These are phyloP conservation scores for Endocalyx cinctus DNA, from an alignment of 2,329 filamentous ascomycete genomes.

Conservation along the genomic window DNA sequence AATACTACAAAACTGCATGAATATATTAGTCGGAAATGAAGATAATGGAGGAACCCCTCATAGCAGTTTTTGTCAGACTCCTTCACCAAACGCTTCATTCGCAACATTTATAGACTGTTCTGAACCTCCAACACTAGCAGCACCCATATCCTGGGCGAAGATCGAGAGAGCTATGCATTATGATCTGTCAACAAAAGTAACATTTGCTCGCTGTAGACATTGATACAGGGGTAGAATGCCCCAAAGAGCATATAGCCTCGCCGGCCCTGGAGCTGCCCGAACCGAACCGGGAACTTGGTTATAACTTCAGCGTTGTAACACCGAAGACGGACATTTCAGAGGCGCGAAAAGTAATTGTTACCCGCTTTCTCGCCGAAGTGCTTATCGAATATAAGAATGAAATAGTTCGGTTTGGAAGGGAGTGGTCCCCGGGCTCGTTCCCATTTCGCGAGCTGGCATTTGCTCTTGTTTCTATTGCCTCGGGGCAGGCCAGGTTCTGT, in stretches of 20 bases:
- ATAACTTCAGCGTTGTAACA: too few species aligned
- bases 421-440: slow-evolving; percentile 6
- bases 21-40: neutral
- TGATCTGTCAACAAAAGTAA: neutral
- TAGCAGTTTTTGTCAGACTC: neutral
- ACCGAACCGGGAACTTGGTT: too few species aligned
- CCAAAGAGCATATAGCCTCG: too few species aligned
- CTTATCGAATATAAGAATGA: too few species aligned
- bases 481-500: slow-evolving; percentile 1
- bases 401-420: neutral
- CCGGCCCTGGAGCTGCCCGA: too few species aligned
- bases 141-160: neutral
- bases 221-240: too few species aligned
- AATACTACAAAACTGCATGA: neutral
- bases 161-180: neutral
- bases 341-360: too few species aligned
- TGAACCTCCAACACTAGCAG: neutral
- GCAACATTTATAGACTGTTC: too few species aligned
- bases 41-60: neutral
- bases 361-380: too few species aligned
- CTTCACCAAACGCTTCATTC: neutral
- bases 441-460: slow-evolving; percentile 7
- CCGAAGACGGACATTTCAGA: too few species aligned
- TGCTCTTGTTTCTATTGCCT: slow-evolving; percentile 6
- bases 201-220: neutral